Evolutionary conservation across 352 stramenopile species (phyloP).

Genomic region (Phytophthora sansomeana): DNA sequence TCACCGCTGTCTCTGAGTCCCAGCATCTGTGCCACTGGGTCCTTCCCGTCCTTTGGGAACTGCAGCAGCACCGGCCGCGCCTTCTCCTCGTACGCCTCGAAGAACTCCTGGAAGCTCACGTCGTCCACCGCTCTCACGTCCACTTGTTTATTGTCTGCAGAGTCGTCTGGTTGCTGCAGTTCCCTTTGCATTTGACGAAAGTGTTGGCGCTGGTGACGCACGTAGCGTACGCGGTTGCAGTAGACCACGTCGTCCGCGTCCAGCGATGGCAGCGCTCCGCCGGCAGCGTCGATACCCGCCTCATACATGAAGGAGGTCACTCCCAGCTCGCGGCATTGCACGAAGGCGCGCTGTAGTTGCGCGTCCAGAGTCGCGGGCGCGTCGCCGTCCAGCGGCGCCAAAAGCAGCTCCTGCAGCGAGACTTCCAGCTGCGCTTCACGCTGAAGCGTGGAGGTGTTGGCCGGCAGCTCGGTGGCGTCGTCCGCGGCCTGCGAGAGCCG

Average conservation of each 20-base stretch:
- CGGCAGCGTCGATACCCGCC: background rate
- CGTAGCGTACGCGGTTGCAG: slow-evolving; percentile 64
- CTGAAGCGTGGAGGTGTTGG: slow-evolving; percentile 10
- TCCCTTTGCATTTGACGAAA: slow-evolving; percentile 35
- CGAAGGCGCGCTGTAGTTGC: slow-evolving; percentile 41
- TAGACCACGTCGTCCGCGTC: slow-evolving; percentile 30
- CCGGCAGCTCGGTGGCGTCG: background rate
- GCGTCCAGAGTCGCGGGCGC: slow-evolving; percentile 30
- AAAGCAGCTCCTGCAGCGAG: slow-evolving; percentile 37
- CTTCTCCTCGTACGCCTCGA: slow-evolving; percentile 59
- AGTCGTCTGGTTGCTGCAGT: slow-evolving; percentile 4
- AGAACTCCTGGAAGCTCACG: slow-evolving; percentile 71
- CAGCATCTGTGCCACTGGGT: slow-evolving; percentile 23
- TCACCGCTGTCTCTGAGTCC: slow-evolving; percentile 14
- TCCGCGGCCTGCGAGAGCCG: background rate
- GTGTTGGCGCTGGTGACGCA: slow-evolving; percentile 51
- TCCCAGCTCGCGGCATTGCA: slow-evolving; percentile 43
- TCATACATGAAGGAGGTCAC: slow-evolving; percentile 33
- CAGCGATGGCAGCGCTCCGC: slow-evolving; percentile 8
- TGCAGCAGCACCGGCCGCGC: slow-evolving; percentile 47
- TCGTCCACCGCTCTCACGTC: slow-evolving; percentile 21
- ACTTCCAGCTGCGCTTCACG: slow-evolving; percentile 36
- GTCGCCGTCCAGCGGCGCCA: slow-evolving; percentile 26
- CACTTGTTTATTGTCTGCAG: slow-evolving; percentile 19
- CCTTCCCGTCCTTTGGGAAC: slow-evolving; percentile 9